Evolutionary conservation across 768 basidiomycete species (phyloP), one percentile per base, ranked within the genome.

Genomic region (Mrakia blollopis): DNA sequence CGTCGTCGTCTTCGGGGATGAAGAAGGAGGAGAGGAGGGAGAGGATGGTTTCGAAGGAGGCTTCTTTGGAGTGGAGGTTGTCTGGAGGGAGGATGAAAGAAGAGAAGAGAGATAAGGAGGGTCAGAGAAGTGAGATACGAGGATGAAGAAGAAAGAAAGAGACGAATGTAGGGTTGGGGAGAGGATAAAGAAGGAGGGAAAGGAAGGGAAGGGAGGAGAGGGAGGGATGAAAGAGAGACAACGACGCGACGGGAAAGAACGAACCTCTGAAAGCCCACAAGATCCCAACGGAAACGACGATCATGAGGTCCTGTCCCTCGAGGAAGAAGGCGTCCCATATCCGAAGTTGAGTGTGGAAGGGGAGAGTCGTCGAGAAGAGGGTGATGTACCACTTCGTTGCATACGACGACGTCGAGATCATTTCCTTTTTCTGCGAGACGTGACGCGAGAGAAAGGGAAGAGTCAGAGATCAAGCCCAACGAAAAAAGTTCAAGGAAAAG

Each of bases 371-470:
- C 70, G 94, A 89, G 81, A 98, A 99, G 21, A 98, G 86, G 3
- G 97, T 98, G 83, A 99, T 98, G 83, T 98, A 99, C 97, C 97
- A 98, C 84, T 98, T 98, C 2, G 96, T 98, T 37, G 94, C 94
- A 85, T 96, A 99, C 28, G 93, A 89, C 39, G 94, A 95, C 18
- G 93, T 94, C 11, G 92, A 92, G 77, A 99, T 91, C 88, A 89
- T 91, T 80, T 98, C 91, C 80, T 88, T 90, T 85, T 89, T 88
- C 87, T 87, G 74, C 23, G 10, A 60, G 52, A 41, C 14, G 18
- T 3, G 18, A 73, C 14, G n/a, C n/a, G n/a, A 28, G 21, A 2
- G 39, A 3, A 30, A 25, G 32, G 13, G 14, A 18, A 28, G 39
- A 41, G 47, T n/a, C 28, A 50, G 28, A 13, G 32, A 5, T 13